Conservation (phyloP, 306 rosid species). For the Cotoneaster glaucophyllus region DNA sequence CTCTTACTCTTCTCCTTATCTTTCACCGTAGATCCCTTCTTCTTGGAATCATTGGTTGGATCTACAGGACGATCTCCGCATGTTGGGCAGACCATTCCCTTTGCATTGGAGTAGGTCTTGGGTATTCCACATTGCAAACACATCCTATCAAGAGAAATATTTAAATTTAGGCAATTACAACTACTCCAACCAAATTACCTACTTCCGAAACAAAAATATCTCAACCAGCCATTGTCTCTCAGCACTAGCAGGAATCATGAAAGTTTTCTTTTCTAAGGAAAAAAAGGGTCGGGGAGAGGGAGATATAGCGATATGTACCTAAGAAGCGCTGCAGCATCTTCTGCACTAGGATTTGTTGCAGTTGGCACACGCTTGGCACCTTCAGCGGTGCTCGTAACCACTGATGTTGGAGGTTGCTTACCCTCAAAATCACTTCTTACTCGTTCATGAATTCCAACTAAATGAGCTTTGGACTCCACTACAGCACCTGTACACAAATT, state of each 20-base stretch:
- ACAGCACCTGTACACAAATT: conserved; percentile 52
- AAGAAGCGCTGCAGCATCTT: conserved; percentile 88
- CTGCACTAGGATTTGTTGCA: conserved; percentile 88
- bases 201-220: background rate
- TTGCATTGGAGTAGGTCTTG: conserved; percentile 67
- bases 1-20: conserved; percentile 93
- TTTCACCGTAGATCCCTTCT: conserved; percentile 81
- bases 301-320: background rate
- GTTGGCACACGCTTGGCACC: conserved; percentile 55
- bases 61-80: conserved; percentile 76
- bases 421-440: conserved; percentile 82
- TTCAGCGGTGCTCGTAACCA: conserved; percentile 30
- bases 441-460: conserved; percentile 93
- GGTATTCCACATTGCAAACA: conserved; percentile 96
- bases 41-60: conserved; percentile 44
- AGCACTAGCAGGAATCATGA: background rate
- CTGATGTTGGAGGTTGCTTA: conserved; percentile 51
- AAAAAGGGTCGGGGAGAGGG: background rate
- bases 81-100: conserved; percentile 86
- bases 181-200: background rate
- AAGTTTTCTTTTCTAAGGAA: background rate
- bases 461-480: conserved; percentile 75
- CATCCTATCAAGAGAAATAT: conserved; percentile 40
- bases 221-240: background rate
- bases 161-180: background rate